Percentiles rank a stretch among this genome's conserved stretches.
These are phyloP conservation scores for Poa pratensis DNA, from an alignment of 176 grass and related monocot genomes.

Conservation along the genomic window DNA sequence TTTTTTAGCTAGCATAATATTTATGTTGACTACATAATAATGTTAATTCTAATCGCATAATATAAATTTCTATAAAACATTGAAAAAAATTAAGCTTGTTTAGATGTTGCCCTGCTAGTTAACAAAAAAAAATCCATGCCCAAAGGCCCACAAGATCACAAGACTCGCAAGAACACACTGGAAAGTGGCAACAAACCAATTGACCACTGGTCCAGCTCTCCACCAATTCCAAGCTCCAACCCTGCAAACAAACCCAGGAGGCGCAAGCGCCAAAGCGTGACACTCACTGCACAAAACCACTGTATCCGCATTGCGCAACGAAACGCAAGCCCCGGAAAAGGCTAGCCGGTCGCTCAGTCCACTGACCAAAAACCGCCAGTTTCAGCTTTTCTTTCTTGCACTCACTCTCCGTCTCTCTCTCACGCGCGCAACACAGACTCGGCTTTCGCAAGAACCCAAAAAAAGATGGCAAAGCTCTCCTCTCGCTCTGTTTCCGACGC, in stretches of 20 bases:
- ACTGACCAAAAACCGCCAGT: slow-evolving; percentile 33
- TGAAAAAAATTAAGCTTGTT: no score
- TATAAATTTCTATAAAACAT: no score
- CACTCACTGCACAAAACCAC: slow-evolving; percentile 22
- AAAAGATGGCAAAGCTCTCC: slow-evolving; percentile 27
- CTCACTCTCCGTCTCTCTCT: background rate
- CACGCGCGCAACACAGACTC: background rate
- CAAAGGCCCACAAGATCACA: slow-evolving; percentile 29
- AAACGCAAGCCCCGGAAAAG: background rate
- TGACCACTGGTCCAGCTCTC: slow-evolving; percentile 20
- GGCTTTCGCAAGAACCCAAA: slow-evolving; percentile 42
- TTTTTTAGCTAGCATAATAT: no score
- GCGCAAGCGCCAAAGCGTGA: background rate
- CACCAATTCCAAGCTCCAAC: background rate
- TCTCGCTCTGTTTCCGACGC: slow-evolving; percentile 32
- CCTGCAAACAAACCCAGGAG: background rate
- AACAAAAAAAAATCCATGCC: background rate
- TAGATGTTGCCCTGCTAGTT: no score
- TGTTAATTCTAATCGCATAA: no score
- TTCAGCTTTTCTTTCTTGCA: slow-evolving; percentile 20
- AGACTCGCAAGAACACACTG: slow-evolving; percentile 14
- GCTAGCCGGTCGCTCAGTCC: background rate
- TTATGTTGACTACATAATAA: no score
- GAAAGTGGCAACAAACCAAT: slow-evolving; percentile 32
- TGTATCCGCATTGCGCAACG: background rate